phyloP scores from a whole-genome alignment of 192 early-diverging fungal species.

The Mortierella claussenii region DNA sequence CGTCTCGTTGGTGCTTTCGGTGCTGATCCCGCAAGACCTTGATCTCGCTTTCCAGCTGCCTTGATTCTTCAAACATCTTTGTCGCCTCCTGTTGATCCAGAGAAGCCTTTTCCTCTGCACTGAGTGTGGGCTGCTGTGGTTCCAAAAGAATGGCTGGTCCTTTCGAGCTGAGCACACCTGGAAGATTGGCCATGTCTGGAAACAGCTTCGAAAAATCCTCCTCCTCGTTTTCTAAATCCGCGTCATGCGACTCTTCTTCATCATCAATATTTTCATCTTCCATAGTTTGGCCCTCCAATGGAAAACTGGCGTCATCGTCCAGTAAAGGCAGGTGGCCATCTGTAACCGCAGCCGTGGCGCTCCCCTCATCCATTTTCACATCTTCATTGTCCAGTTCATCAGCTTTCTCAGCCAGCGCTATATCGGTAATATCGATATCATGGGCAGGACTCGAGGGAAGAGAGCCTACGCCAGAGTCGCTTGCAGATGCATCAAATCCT shows the following conservation, averaged over 20 bases:
- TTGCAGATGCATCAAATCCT: background rate
- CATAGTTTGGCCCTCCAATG: no score
- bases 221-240: constrained; percentile 58
- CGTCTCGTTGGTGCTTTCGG: constrained; percentile 65
- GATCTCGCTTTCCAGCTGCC: constrained; percentile 65
- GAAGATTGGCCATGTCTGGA: constrained; percentile 31
- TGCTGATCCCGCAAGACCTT: constrained; percentile 59
- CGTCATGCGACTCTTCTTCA: constrained; percentile 21
- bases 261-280: constrained; percentile 28
- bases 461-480: constrained; percentile 1
- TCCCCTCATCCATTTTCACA: background rate
- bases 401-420: background rate
- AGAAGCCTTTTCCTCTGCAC: constrained; percentile 17
- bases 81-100: constrained; percentile 26
- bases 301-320: no score
- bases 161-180: constrained; percentile 29
- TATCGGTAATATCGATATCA: background rate
- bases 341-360: no score
- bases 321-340: no score
- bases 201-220: constrained; percentile 57
- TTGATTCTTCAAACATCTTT: constrained; percentile 55
- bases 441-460: background rate
- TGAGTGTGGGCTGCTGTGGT: background rate
- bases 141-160: background rate
- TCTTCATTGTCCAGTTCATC: background rate